A percentile compares a stretch with the other conserved stretches of the same genome.
Conservation (phyloP, 2,329 filamentous ascomycete species). For the Alternaria solani region DNA sequence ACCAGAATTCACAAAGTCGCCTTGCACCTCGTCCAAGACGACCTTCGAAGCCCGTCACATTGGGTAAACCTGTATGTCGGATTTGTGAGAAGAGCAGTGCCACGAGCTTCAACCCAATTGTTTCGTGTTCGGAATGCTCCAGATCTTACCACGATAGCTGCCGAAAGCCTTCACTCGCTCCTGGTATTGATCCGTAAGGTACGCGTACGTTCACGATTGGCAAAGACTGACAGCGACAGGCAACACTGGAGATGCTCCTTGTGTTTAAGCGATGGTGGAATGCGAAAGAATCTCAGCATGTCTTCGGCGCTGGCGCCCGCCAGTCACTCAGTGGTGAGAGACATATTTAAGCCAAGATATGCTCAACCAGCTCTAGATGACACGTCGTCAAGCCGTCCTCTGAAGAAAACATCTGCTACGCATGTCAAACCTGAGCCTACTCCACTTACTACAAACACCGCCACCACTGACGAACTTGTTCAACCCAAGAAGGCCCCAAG, state of each 20-base stretch:
- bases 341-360: constrained; percentile 4
- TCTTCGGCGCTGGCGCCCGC: neutral
- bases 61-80: constrained; percentile 33
- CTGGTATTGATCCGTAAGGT: constrained; percentile 21
- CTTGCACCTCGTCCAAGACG: constrained; percentile 15
- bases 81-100: constrained; percentile 38
- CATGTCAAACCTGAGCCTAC: neutral
- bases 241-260: constrained; percentile 21
- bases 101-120: constrained; percentile 36
- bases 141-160: constrained; percentile 49
- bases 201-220: neutral
- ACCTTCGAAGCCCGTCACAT: constrained; percentile 10
- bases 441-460: neutral
- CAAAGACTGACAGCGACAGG: constrained; percentile 18
- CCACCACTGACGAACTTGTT: neutral
- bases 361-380: neutral
- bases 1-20: neutral
- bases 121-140: constrained; percentile 45
- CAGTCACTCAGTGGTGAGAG: constrained; percentile 6
- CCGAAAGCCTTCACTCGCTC: constrained; percentile 31
- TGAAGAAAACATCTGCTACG: neutral
- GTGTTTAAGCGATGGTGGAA: constrained; percentile 19
- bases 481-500: neutral
- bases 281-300: neutral
- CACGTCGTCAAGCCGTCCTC: neutral